Percentiles rank a stretch among this genome's conserved stretches.
These are phyloP conservation scores for Elaeis guineensis DNA, from an alignment of 176 grass and related monocot genomes.

Conservation along the genomic window DNA sequence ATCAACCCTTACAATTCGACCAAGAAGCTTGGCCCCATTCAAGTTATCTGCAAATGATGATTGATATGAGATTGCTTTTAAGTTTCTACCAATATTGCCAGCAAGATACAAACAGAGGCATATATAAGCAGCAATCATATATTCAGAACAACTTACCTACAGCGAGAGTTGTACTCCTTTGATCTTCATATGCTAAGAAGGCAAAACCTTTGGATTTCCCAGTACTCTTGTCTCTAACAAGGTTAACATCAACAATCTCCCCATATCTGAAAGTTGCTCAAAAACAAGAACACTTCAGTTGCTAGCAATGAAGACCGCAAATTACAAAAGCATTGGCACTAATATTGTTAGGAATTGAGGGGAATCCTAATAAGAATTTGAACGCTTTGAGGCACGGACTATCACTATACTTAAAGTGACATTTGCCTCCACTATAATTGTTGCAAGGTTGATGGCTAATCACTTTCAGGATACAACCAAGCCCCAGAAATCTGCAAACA, in stretches of 20 bases:
- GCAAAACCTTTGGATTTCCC: conserved; percentile 89
- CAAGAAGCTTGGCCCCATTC: conserved; percentile 85
- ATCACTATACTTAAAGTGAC: too few relatives aligned
- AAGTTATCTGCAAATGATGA: conserved; percentile 55
- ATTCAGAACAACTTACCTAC: conserved; percentile 35
- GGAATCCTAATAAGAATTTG: too few relatives aligned
- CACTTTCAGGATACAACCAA: too few relatives aligned
- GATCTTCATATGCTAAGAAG: conserved; percentile 85
- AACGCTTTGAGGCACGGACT: too few relatives aligned
- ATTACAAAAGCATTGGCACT: not conserved
- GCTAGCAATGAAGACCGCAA: not conserved
- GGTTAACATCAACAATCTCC: conserved; percentile 86
- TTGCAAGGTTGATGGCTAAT: too few relatives aligned
- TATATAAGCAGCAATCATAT: not conserved
- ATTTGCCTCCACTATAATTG: too few relatives aligned
- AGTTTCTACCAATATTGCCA: too few relatives aligned
- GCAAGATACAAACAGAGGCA: too few relatives aligned
- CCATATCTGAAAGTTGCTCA: conserved; percentile 47
- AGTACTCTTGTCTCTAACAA: conserved; percentile 81
- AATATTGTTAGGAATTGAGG: too few relatives aligned
- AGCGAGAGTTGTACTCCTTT: conserved; percentile 82
- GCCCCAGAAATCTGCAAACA: too few relatives aligned
- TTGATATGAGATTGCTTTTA: too few relatives aligned
- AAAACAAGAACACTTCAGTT: not conserved
- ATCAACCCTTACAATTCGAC: conserved; percentile 74